A percentile compares a stretch with the other conserved stretches of the same genome.
Evolutionary conservation across 179 eudicot species (phyloP).

Genomic region (Spergularia azorica): DNA sequence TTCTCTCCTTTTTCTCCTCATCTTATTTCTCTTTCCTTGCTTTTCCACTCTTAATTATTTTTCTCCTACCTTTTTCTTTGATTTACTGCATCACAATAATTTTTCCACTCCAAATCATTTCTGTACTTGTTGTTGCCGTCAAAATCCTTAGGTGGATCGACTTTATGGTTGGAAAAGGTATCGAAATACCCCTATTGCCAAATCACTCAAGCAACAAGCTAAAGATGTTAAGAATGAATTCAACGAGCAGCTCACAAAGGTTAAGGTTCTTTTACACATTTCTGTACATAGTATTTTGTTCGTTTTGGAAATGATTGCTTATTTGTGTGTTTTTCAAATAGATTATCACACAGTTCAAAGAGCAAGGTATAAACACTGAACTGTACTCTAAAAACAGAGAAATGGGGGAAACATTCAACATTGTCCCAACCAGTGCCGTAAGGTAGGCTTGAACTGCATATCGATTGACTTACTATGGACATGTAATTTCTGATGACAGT

Average conservation of each 20-base stretch:
- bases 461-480: too few species aligned
- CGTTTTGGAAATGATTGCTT: conserved; percentile 1
- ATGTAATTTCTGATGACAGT: not conserved
- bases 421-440: conserved; percentile 94
- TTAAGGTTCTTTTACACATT: conserved; percentile 13
- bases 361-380: conserved; percentile 89
- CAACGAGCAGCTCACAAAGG: conserved; percentile 67
- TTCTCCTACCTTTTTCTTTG: too few species aligned
- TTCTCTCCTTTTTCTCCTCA: not conserved
- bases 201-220: conserved; percentile 77
- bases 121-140: too few species aligned
- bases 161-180: conserved; percentile 85
- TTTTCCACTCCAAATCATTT: too few species aligned
- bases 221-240: conserved; percentile 78
- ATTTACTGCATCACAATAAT: too few species aligned
- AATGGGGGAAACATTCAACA: conserved; percentile 83
- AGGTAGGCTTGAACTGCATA: conserved; percentile 42
- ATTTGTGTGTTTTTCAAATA: conserved; percentile 21
- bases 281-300: not conserved
- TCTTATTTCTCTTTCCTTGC: not conserved
- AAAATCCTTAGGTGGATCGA: conserved; percentile 64
- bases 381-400: conserved; percentile 88
- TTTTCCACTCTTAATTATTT: not conserved
- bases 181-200: conserved; percentile 69
- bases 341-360: conserved; percentile 80